Evolutionary conservation across 2,329 filamentous ascomycete genomes (phyloP).

Genomic region (Colletotrichum spaethianum): DNA sequence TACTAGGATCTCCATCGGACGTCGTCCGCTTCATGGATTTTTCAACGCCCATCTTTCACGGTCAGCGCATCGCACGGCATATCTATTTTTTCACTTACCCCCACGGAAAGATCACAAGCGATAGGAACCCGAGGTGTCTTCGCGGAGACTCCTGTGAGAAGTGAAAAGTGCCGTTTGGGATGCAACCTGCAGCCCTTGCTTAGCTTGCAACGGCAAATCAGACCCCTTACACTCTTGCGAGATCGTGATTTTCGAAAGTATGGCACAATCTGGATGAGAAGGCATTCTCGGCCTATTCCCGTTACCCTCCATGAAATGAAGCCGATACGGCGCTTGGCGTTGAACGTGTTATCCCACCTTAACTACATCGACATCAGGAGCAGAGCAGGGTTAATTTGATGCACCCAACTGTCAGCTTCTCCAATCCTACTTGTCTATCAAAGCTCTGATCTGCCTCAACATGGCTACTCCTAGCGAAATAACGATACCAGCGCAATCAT

Average conservation of each 20-base stretch:
- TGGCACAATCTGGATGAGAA: slow-evolving; percentile 10
- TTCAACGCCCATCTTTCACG: background rate
- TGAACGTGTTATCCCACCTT: background rate
- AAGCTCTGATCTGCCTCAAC: background rate
- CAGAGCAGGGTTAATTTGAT: background rate
- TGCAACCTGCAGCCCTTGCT: background rate
- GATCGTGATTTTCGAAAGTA: slow-evolving; percentile 10
- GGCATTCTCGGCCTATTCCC: slow-evolving; percentile 1
- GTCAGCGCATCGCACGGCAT: no score
- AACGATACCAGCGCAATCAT: background rate
- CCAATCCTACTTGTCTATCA: background rate
- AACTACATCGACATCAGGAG: background rate
- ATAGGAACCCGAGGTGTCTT: background rate
- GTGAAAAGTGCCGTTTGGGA: background rate
- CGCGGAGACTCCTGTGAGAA: background rate
- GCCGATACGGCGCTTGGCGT: background rate
- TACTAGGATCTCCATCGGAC: slow-evolving; percentile 14
- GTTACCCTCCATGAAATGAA: background rate
- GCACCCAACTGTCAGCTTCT: background rate
- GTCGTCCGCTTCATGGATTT: slow-evolving; percentile 12
- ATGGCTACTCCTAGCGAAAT: slow-evolving; percentile 9
- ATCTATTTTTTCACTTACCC: background rate
- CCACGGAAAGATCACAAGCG: background rate
- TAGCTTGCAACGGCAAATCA: background rate
- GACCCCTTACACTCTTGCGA: background rate